phyloP scores from a whole-genome alignment of 1,284 basidiomycete species.

The Abortiporus biennis region DNA sequence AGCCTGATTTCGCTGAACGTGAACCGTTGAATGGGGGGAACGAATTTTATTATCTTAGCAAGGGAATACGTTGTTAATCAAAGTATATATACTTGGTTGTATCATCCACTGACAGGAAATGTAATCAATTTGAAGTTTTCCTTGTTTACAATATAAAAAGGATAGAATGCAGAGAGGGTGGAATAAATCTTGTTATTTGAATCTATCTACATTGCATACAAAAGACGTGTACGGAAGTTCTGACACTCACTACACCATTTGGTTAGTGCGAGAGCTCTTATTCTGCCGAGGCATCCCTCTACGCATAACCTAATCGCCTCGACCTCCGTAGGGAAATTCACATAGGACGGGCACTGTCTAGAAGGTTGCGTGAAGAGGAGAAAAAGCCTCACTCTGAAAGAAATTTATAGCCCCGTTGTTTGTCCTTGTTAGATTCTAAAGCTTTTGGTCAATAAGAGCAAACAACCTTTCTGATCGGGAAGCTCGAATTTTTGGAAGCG shows the following conservation, averaged over 20 bases:
- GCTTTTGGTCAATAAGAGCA: background rate
- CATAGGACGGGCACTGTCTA: slow-evolving; percentile 71
- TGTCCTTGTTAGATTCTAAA: slow-evolving; percentile 7
- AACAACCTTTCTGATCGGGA: background rate
- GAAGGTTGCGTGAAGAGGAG: slow-evolving; percentile 46
- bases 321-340: slow-evolving; percentile 35
- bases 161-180: no score
- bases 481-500: background rate
- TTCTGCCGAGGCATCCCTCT: slow-evolving; percentile 50
- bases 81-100: no score
- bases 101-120: no score
- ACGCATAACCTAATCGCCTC: slow-evolving; percentile 72
- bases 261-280: slow-evolving; percentile 53
- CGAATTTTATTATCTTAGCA: no score
- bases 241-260: slow-evolving; percentile 66
- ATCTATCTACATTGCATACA: no score
- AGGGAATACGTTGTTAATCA: no score
- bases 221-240: slow-evolving; percentile 71
- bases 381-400: slow-evolving; percentile 12
- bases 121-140: no score
- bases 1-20: no score
- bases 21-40: no score
- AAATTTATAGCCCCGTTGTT: slow-evolving; percentile 7
- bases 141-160: no score
- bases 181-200: no score